phyloP scores from a whole-genome alignment of 2,329 filamentous ascomycete species.

The Scytalidium sp. region DNA sequence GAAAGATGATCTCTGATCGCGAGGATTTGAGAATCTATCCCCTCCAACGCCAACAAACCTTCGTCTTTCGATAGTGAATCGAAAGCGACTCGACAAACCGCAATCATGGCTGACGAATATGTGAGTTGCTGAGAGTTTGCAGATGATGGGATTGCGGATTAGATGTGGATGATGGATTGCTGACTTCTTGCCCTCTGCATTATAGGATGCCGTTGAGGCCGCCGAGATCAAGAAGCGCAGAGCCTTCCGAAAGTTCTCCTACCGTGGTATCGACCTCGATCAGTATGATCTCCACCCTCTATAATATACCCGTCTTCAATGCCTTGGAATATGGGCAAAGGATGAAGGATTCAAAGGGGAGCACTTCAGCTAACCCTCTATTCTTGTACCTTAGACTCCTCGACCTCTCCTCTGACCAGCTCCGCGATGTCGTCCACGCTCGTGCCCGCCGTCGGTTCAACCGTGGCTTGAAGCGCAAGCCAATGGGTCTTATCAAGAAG shows the following conservation, averaged over 20 bases:
- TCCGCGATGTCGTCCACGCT: slow-evolving; percentile 98
- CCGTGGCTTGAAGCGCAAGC: slow-evolving; percentile 99
- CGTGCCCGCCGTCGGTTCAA: slow-evolving; percentile 99
- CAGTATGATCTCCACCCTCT: slow-evolving; percentile 64
- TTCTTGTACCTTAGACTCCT: slow-evolving; percentile 68
- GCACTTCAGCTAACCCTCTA: slow-evolving; percentile 29
- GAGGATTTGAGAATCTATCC: slow-evolving; percentile 1
- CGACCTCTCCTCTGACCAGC: slow-evolving; percentile 96
- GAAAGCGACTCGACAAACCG: slow-evolving; percentile 32
- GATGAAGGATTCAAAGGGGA: slow-evolving; percentile 30
- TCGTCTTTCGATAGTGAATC: slow-evolving; percentile 26
- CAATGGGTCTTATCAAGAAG: slow-evolving; percentile 99
- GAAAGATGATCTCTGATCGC: slow-evolving; percentile 6
- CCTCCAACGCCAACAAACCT: slow-evolving; percentile 14
- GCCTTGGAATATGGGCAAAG: slow-evolving; percentile 1
- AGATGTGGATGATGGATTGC: slow-evolving; percentile 11
- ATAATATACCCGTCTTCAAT: slow-evolving; percentile 12
- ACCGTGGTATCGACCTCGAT: slow-evolving; percentile 99
- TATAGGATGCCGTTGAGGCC: slow-evolving; percentile 93
- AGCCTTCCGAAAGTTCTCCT: slow-evolving; percentile 99
- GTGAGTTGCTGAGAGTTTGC: slow-evolving; percentile 45
- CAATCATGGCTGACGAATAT: slow-evolving; percentile 83
- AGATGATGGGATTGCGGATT: background rate
- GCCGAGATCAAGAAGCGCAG: slow-evolving; percentile 99
- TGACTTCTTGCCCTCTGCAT: slow-evolving; percentile 28